phyloP scores from a whole-genome alignment of 1,284 basidiomycete genomes.

The Malassezia restricta region DNA sequence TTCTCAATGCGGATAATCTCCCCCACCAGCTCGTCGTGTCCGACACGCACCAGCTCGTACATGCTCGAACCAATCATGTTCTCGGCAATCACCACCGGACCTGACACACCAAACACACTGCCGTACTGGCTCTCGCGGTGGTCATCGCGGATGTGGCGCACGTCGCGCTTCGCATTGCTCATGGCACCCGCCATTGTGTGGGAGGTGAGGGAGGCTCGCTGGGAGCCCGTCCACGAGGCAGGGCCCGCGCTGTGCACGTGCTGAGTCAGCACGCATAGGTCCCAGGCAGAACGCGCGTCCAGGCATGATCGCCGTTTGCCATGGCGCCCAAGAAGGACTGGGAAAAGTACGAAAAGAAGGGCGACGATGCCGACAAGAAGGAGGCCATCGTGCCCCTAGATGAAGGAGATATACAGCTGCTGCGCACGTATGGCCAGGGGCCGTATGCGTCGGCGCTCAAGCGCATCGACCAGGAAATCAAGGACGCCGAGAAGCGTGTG shows the following conservation, averaged over 20 bases:
- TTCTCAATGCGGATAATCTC: slow-evolving; percentile 45
- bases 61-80: slow-evolving; percentile 45
- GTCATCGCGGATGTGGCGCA: slow-evolving; percentile 44
- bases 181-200: slow-evolving; percentile 23
- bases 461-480: slow-evolving; percentile 81
- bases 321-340: slow-evolving; percentile 45
- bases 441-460: slow-evolving; percentile 83
- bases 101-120: slow-evolving; percentile 41
- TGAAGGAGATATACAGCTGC: slow-evolving; percentile 95
- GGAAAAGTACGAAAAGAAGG: slow-evolving; percentile 45
- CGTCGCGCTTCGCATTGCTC: slow-evolving; percentile 39
- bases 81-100: slow-evolving; percentile 44
- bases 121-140: slow-evolving; percentile 37
- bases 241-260: slow-evolving; percentile 1
- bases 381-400: slow-evolving; percentile 61
- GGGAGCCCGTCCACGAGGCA: background rate
- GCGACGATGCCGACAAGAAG: slow-evolving; percentile 30
- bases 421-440: slow-evolving; percentile 99
- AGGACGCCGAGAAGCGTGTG: slow-evolving; percentile 89
- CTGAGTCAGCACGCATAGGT: slow-evolving; percentile 8
- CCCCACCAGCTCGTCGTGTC: slow-evolving; percentile 44
- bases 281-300: background rate
- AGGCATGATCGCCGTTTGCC: no score
- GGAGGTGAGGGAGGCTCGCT: background rate
- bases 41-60: slow-evolving; percentile 46